Evolutionary conservation across 2,329 filamentous ascomycete species (phyloP), one percentile per base, ranked within the genome.

Genomic region (Aureobasidium sp.): DNA sequence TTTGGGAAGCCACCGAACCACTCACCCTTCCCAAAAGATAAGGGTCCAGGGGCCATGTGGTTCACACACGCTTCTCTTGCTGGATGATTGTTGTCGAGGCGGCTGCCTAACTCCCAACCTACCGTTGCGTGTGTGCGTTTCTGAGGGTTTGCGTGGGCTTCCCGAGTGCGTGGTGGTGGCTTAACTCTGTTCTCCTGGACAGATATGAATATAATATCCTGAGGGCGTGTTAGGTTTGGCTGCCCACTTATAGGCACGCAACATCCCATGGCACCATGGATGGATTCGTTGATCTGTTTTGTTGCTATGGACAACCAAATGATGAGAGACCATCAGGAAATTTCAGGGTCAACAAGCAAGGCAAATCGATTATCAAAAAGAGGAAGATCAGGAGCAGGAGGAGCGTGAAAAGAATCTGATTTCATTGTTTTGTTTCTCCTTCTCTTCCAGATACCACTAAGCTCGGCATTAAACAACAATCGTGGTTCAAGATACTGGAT

Each of bases 381-480:
- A n/a, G 16, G 39, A 44, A 44, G n/a, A 27, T 44, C 9, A 44
- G 41, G 15, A 25, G 16, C 9, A 30, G 16, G 27, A 9, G 7
- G 41, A 48, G 15, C 32, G 45, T 32, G 10, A 32, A n/a, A 13
- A 32, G 45, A 32, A 32, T 30, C 32, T 29, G 1, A 27, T 48
- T 29, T 11, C 8, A 8, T n/a, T 21, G 21, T 21, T 21, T 21
- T 21, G 21, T 30, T 30, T 41, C 16, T 25, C 15, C 7, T n/a
- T 11, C n/a, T 27, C 21, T 44, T 9, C 10, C 21, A 13, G 21
- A 44, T 27, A 44, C 41, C 10, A 27, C 21, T 44, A 44, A 44
- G 21, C 21, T 36, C 53, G 53, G 41, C 53, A 57, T 57, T 57
- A 57, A 57, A 57, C 53, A 57, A 57, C 11, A 45, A 44, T 41